A percentile compares a stretch with the other conserved stretches of the same genome.
phyloP scores from a whole-genome alignment of 2,329 filamentous ascomycete genomes.

The Fusarium annulatum region DNA sequence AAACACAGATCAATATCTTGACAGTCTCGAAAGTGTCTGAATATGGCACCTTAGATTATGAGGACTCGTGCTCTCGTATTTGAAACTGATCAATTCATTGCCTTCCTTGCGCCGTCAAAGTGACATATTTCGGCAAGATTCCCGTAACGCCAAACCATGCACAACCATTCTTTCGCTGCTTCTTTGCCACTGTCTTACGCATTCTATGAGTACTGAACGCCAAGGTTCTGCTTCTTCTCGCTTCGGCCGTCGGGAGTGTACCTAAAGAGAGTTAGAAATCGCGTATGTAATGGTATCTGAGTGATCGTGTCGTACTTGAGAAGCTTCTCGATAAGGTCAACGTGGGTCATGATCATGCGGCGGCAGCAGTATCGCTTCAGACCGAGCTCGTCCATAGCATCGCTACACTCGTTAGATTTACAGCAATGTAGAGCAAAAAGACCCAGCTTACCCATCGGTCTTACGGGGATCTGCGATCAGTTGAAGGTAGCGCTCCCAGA shows the following conservation, averaged over 20 bases:
- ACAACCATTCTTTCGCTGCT: slow-evolving; percentile 30
- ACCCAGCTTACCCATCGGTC: slow-evolving; percentile 73
- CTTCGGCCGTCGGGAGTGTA: slow-evolving; percentile 72
- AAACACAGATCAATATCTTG: not conserved
- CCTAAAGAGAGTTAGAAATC: slow-evolving; percentile 50
- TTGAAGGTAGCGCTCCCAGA: slow-evolving; percentile 96
- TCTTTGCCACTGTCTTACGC: not conserved
- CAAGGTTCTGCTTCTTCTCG: slow-evolving; percentile 65
- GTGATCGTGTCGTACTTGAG: slow-evolving; percentile 73
- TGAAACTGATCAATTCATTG: slow-evolving; percentile 37
- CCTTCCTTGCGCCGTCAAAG: slow-evolving; percentile 46
- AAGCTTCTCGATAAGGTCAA: slow-evolving; percentile 98
- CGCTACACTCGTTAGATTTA: slow-evolving; percentile 64
- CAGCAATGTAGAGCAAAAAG: not conserved
- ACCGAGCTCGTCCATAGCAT: slow-evolving; percentile 94
- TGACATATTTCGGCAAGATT: slow-evolving; percentile 41
- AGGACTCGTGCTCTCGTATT: slow-evolving; percentile 22
- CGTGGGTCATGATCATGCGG: slow-evolving; percentile 99
- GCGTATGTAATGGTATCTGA: not conserved
- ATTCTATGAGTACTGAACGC: slow-evolving; percentile 48
- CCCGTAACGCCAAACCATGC: slow-evolving; percentile 51
- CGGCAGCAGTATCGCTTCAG: slow-evolving; percentile 98
- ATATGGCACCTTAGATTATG: slow-evolving; percentile 19
- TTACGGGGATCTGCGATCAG: slow-evolving; percentile 80
- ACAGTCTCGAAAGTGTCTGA: slow-evolving; percentile 6